Conservation (phyloP, 352 stramenopile species). For the Globisporangium splendens region DNA sequence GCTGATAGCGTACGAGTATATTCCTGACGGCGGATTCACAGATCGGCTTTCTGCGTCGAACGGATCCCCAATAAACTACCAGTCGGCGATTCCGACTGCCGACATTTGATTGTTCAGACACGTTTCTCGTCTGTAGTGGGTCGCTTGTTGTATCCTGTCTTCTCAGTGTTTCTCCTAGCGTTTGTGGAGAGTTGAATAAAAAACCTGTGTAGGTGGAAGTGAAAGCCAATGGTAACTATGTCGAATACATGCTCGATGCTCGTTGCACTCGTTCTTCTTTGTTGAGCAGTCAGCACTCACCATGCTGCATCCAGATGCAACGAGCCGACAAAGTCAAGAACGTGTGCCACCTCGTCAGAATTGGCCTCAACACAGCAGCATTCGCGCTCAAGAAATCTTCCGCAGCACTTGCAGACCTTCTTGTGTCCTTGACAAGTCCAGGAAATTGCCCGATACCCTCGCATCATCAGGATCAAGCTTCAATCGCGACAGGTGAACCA, state of each 20-base stretch:
- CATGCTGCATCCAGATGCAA: no score
- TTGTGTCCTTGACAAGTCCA: conserved; percentile 31
- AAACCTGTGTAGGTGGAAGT: no score
- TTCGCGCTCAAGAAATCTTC: conserved; percentile 35
- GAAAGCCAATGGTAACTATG: no score
- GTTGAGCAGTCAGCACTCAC: no score
- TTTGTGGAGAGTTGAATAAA: no score
- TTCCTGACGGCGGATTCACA: conserved; percentile 53
- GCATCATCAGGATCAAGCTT: conserved; percentile 33
- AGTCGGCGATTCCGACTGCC: conserved; percentile 50
- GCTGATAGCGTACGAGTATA: conserved; percentile 74
- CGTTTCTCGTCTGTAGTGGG: background rate
- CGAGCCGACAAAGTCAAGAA: no score
- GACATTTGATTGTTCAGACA: conserved; percentile 35
- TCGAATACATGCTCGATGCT: no score
- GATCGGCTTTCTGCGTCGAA: conserved; percentile 36
- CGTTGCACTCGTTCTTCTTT: no score
- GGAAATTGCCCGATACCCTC: conserved; percentile 32
- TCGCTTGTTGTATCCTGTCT: background rate
- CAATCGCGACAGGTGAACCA: conserved; percentile 35
- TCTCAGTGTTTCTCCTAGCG: background rate
- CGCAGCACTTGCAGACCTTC: conserved; percentile 57
- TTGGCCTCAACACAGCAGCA: background rate
- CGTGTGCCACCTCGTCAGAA: no score
- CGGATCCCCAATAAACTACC: conserved; percentile 53